Base-by-base conservation (phyloP, 805 yeast genomes). In the Debaryomyces hansenii region DNA sequence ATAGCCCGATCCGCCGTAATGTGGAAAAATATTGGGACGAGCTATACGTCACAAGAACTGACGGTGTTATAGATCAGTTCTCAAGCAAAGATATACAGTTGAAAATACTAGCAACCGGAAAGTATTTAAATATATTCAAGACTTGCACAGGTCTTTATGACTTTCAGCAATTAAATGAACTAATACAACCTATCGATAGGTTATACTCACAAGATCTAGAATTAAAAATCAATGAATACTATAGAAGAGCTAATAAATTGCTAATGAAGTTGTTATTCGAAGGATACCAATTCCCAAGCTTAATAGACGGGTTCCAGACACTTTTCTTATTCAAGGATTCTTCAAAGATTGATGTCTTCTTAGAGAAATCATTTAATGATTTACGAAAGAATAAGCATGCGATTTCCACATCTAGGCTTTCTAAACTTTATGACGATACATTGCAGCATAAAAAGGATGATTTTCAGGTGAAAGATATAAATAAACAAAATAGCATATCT, bases 41-140 rank as follows among this genome's bases (percentile, higher is more conserved):
- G 43, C 82, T 88, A 49, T 94, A 80, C 61, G 77, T 87, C 5
- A 74, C 90, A 14, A 75, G 91, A 41, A 78, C 78, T 41, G 95
- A 88, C 56, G 95, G 92, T 0, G 57, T 90, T 32, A 82, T 92
- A 4, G 75, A 77, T 45, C 90, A 84, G 51, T 80, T 92, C 48
- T 66, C 72, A 5, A 65, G 72, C 33, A 70, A 69, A 20, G 78
- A 74, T 2, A 60, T 83, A 5, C 86, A 86, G 53, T 74, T 76
- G 41, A 85, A 85, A 62, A 75, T 92, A 0, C 68, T 92, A 20
- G 70, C 83, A 42, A 88, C 97, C 0, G 99, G 99, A 1, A 91
- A 90, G 64, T 84, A 84, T 55, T 68, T 90, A 46, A 87, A 89
- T 56, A 84, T 92, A 2, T 72, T 87, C 37, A 76, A 80, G 45